A percentile compares a stretch with the other conserved stretches of the same genome.
Evolutionary conservation across 2,329 filamentous ascomycete species (phyloP).

Genomic region (Neopestalotiopsis sp.): DNA sequence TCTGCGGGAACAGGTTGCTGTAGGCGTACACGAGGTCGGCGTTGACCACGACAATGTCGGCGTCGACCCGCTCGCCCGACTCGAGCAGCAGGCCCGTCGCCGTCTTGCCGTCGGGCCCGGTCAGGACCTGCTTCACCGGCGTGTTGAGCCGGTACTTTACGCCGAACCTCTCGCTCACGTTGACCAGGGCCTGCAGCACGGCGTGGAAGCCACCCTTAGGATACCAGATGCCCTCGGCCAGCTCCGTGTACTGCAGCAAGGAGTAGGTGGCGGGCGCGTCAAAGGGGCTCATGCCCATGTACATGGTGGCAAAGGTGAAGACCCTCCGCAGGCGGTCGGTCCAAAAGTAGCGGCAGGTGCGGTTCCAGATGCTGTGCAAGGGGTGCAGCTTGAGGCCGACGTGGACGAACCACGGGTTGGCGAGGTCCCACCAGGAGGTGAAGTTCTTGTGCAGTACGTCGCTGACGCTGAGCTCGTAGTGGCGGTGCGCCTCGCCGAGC

Average conservation of each 20-base stretch:
- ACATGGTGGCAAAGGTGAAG: constrained; percentile 83
- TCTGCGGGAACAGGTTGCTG: constrained; percentile 68
- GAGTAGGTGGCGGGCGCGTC: constrained; percentile 78
- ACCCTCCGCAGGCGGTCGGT: constrained; percentile 72
- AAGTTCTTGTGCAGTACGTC: constrained; percentile 75
- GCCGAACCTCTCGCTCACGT: constrained; percentile 65
- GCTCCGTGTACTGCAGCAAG: constrained; percentile 75
- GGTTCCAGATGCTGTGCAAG: constrained; percentile 72
- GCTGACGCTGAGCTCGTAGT: constrained; percentile 71
- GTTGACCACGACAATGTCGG: constrained; percentile 74
- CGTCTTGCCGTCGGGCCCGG: constrained; percentile 54
- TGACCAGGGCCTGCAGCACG: constrained; percentile 67
- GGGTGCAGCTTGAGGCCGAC: constrained; percentile 69
- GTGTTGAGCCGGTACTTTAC: constrained; percentile 67
- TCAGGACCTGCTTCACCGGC: constrained; percentile 60
- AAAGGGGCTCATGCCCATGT: constrained; percentile 82
- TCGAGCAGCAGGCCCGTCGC: constrained; percentile 66
- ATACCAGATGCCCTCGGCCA: constrained; percentile 80
- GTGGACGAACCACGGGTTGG: constrained; percentile 61
- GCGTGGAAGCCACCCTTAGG: constrained; percentile 73
- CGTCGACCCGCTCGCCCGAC: constrained; percentile 61
- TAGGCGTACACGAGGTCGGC: constrained; percentile 79
- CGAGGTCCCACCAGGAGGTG: constrained; percentile 61
- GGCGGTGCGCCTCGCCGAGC: constrained; percentile 69
- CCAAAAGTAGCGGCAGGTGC: constrained; percentile 71